These are phyloP conservation scores for Dictyophora rubrovolvata DNA, from an alignment of 768 basidiomycete genomes.

Conservation along the genomic window DNA sequence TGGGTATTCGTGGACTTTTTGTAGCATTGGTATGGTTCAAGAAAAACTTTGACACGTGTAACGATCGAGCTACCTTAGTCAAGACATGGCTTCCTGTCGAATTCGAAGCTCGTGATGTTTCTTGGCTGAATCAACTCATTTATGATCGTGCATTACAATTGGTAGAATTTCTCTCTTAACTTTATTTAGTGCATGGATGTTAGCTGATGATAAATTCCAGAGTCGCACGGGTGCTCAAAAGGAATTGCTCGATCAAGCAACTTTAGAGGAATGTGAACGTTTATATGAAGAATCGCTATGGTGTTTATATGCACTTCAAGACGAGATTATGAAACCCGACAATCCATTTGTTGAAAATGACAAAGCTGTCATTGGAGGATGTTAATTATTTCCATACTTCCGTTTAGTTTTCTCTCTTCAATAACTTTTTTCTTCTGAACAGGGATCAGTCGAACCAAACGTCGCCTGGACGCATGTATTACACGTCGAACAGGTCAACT, in stretches of 20 bases:
- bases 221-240: conserved; percentile 88
- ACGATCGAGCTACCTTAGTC: conserved; percentile 79
- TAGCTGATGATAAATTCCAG: conserved; percentile 29
- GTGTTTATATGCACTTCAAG: conserved; percentile 87
- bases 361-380: conserved; percentile 64
- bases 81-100: conserved; percentile 82
- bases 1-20: neutral
- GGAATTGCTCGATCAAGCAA: conserved; percentile 75
- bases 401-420: neutral
- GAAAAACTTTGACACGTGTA: conserved; percentile 87
- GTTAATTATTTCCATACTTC: conserved; percentile 30
- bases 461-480: conserved; percentile 60
- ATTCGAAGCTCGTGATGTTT: conserved; percentile 65
- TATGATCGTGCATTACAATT: conserved; percentile 86
- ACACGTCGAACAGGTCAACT: conserved; percentile 26
- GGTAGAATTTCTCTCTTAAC: conserved; percentile 46
- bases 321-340: conserved; percentile 71
- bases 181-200: neutral
- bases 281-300: conserved; percentile 92
- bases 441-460: conserved; percentile 81
- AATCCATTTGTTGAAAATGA: conserved; percentile 85
- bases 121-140: conserved; percentile 81
- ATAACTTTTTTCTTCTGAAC: neutral
- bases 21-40: conserved; percentile 84
- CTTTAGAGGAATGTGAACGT: conserved; percentile 80